Evolutionary conservation across 164 flowering plant genomes (phyloP).

Genomic region (Pachysandra terminalis): DNA sequence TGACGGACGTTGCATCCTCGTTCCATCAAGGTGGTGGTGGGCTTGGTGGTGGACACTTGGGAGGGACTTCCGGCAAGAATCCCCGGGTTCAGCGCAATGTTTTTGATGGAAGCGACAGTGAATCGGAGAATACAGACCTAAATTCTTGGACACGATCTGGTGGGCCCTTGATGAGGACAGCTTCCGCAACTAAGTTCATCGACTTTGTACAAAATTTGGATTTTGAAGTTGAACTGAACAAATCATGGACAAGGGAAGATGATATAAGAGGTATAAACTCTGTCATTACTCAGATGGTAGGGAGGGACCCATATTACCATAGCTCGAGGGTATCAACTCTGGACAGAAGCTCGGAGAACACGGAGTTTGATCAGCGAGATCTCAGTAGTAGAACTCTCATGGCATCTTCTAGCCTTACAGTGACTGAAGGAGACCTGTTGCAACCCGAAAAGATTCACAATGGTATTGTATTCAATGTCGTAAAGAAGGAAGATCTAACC

Average conservation of each 20-base stretch:
- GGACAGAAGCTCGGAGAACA: slow-evolving; percentile 46
- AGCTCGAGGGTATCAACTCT: slow-evolving; percentile 52
- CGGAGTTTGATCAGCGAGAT: slow-evolving; percentile 50
- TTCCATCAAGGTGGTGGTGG: slow-evolving; percentile 30
- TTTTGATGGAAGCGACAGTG: slow-evolving; percentile 88
- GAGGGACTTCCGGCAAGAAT: slow-evolving; percentile 30
- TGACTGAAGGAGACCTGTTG: slow-evolving; percentile 85
- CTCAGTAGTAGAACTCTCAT: slow-evolving; percentile 23
- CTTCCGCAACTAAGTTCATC: slow-evolving; percentile 75
- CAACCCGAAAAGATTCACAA: slow-evolving; percentile 75
- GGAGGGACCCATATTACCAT: slow-evolving; percentile 28
- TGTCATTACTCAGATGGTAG: slow-evolving; percentile 16
- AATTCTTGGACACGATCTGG: slow-evolving; percentile 95
- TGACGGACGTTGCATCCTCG: slow-evolving; percentile 39
- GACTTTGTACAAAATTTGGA: slow-evolving; percentile 75
- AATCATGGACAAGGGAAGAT: slow-evolving; percentile 25
- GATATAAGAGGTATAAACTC: slow-evolving; percentile 30
- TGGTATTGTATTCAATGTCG: slow-evolving; percentile 76
- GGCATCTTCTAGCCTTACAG: slow-evolving; percentile 46
- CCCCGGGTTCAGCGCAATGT: slow-evolving; percentile 26
- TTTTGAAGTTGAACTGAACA: slow-evolving; percentile 46
- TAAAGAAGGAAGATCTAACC: slow-evolving; percentile 59
- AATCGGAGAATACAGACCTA: slow-evolving; percentile 61
- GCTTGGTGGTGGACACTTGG: slow-evolving; percentile 33
- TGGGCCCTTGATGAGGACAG: slow-evolving; percentile 96